Base-by-base conservation (phyloP, 768 basidiomycete genomes). In the Tubosaeta sp. region DNA sequence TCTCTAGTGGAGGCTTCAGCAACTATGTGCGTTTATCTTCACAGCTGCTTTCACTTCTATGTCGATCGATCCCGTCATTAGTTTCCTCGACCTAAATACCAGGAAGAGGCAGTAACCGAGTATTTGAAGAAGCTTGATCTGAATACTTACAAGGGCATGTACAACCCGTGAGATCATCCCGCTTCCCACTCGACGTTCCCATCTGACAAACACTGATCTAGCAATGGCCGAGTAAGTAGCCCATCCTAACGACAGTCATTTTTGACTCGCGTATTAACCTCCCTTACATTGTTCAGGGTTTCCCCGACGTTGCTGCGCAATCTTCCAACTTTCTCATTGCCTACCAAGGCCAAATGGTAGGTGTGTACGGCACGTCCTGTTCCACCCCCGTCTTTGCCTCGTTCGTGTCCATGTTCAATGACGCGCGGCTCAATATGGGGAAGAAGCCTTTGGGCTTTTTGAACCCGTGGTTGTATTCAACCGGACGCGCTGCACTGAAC, bases 1-100 rank as follows among this genome's bases (percentile, higher is more conserved):
- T 87, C 70, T 86, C 84, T 12, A 84, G 85, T 1, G 87, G 87
- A 31, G 86, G 87, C 3, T 90, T 88, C 70, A 86, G 84, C 62
- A 73, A 84, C 54, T 79, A 80, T 46, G 84, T 85, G 55, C 76
- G 39, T 18, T 9, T 13, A 18, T 18, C 16, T 46, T 25, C 14
- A 10, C 1, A 4, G 14, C 10, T 19, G 4, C 18, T 21, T 22
- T 72, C 7, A 13, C 14, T 12, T 9, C 19, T 35, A 14, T 49
- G 12, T 32, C 36, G 38, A 52, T 14, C 6, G 40, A 29, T 11
- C 22, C 22, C 19, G 1, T 21, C 9, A 22, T 27, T 49, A 84
- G 80, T 84, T 82, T 62, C 0, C 56, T 19, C 77, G 77, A 21
- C 85, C 85, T 4, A 5, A 34, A 0, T 86, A 82, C 59, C 85